These are phyloP conservation scores for Monosporascus sp. DNA, from an alignment of 2,329 filamentous ascomycete species.

Conservation along the genomic window DNA sequence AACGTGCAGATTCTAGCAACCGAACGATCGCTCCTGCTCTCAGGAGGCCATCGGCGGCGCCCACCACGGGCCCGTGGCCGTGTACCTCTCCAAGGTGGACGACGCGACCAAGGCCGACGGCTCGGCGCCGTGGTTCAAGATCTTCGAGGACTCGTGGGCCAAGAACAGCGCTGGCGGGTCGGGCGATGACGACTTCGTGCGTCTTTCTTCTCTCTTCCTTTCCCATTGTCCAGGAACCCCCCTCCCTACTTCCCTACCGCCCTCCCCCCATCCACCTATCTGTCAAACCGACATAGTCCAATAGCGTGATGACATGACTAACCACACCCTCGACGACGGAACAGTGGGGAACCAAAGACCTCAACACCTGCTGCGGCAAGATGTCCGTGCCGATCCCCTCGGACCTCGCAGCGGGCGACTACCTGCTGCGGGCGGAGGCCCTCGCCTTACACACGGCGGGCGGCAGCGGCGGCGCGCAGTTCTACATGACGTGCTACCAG, in stretches of 20 bases:
- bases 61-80: conserved; percentile 37
- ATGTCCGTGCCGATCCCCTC: conserved; percentile 34
- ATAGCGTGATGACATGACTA: no score
- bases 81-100: conserved; percentile 34
- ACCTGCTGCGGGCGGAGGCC: conserved; percentile 38
- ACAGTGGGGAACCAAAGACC: conserved; percentile 37
- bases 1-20: conserved; percentile 7
- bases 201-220: no score
- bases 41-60: conserved; percentile 38
- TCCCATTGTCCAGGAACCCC: no score
- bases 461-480: conserved; percentile 20
- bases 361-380: conserved; percentile 34
- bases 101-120: conserved; percentile 30
- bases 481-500: conserved; percentile 28
- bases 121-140: conserved; percentile 37
- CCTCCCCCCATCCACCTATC: no score
- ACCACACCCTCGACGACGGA: no score
- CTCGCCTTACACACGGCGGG: conserved; percentile 37
- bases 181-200: conserved; percentile 33
- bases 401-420: conserved; percentile 36
- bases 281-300: no score
- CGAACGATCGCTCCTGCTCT: conserved; percentile 27
- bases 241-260: no score
- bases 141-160: conserved; percentile 37
- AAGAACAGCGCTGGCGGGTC: conserved; percentile 26